Percentiles rank a stretch among this genome's conserved stretches.
These are phyloP conservation scores for Leccinum pellstonianum DNA, from an alignment of 768 basidiomycete genomes.

Conservation along the genomic window DNA sequence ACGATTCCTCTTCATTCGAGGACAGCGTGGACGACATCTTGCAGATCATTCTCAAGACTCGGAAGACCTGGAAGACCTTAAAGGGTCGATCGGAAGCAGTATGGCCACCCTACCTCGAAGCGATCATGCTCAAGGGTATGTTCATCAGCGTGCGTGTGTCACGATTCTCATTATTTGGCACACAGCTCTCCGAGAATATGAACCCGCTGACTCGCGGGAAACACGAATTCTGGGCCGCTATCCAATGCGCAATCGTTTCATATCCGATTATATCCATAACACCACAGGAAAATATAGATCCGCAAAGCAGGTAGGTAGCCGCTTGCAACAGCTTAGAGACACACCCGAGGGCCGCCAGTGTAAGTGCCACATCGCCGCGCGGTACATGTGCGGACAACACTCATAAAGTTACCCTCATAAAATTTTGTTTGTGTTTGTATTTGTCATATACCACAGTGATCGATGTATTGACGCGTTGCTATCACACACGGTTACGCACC, in stretches of 20 bases:
- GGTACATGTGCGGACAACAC: constrained; percentile 27
- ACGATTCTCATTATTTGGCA: constrained; percentile 19
- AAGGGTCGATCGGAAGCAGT: constrained; percentile 67
- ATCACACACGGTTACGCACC: constrained; percentile 27
- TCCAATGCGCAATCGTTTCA: constrained; percentile 77
- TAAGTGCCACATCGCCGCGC: constrained; percentile 39
- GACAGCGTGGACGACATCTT: constrained; percentile 50
- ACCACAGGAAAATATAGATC: constrained; percentile 70
- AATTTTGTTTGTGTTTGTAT: constrained; percentile 30
- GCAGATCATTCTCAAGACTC: constrained; percentile 61
- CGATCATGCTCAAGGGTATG: constrained; percentile 71
- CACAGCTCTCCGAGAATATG: constrained; percentile 68
- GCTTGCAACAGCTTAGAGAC: constrained; percentile 75
- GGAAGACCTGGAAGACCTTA: constrained; percentile 76
- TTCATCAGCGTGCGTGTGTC: constrained; percentile 10
- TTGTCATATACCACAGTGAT: constrained; percentile 33
- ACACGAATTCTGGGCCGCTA: constrained; percentile 72
- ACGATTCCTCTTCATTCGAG: constrained; percentile 12
- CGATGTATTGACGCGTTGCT: constrained; percentile 35
- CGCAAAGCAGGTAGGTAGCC: constrained; percentile 79
- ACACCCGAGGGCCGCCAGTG: constrained; percentile 69
- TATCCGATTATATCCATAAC: constrained; percentile 71
- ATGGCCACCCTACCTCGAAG: constrained; percentile 80
- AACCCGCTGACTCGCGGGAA: constrained; percentile 70
- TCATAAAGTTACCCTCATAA: constrained; percentile 17